phyloP scores from a whole-genome alignment of 139 green algal species.

The Coelastrella sp. region DNA sequence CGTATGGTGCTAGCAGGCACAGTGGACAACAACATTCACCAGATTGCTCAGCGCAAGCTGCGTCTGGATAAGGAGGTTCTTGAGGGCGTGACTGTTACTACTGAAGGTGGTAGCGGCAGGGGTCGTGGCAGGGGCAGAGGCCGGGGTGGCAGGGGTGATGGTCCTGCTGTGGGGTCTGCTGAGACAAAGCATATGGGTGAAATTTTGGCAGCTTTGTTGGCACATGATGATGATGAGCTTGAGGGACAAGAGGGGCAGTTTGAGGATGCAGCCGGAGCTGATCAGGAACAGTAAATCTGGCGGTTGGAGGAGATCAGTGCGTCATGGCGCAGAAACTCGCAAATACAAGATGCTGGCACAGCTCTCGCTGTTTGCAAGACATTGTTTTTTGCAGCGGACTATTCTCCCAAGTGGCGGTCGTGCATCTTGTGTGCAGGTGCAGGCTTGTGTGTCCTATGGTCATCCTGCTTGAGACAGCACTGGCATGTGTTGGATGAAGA shows the following conservation, averaged over 20 bases:
- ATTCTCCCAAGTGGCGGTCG: too few relatives aligned
- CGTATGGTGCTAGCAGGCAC: constrained; percentile 85
- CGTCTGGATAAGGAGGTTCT: constrained; percentile 72
- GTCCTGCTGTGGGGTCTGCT: constrained; percentile 4
- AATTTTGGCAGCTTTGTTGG: constrained; percentile 67
- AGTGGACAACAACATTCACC: constrained; percentile 90
- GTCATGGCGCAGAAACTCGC: too few relatives aligned
- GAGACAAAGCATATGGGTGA: constrained; percentile 70
- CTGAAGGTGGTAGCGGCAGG: constrained; percentile 12
- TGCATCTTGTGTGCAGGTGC: too few relatives aligned
- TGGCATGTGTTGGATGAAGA: too few relatives aligned
- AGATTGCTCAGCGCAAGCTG: constrained; percentile 91
- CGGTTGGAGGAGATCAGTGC: too few relatives aligned
- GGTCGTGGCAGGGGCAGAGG: constrained; percentile 15
- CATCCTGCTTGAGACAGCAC: too few relatives aligned
- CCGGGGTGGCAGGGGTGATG: constrained; percentile 37
- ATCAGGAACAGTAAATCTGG: too few relatives aligned
- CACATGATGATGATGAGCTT: constrained; percentile 11
- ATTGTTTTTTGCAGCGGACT: too few relatives aligned
- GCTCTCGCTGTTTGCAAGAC: too few relatives aligned
- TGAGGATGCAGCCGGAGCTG: neutral
- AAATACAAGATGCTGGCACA: too few relatives aligned
- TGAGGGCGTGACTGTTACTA: constrained; percentile 38
- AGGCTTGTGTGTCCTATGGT: too few relatives aligned
- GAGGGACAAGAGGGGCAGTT: constrained; percentile 8